Conservation (phyloP, 257 asterid species). For the Lycium barbarum region DNA sequence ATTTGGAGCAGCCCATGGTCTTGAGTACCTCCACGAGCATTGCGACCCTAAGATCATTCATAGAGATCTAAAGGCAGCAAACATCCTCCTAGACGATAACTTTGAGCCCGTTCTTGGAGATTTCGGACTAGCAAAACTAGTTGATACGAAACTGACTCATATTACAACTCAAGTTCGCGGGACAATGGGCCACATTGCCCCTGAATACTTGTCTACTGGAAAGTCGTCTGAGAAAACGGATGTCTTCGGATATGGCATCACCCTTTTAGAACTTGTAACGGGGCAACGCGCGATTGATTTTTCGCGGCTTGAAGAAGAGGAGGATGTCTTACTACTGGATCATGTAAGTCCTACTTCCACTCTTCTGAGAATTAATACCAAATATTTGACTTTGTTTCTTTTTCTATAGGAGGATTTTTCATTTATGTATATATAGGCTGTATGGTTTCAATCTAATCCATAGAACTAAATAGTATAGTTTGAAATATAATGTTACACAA, state of each 20-base stretch:
- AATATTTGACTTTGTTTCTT: too few relatives aligned
- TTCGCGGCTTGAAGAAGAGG: conserved; percentile 91
- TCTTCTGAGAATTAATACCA: not conserved
- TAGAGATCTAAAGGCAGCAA: conserved; percentile 92
- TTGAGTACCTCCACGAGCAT: conserved; percentile 92
- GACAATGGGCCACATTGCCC: conserved; percentile 98
- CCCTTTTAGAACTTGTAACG: conserved; percentile 87
- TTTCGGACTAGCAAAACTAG: conserved; percentile 82
- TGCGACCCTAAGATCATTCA: conserved; percentile 91
- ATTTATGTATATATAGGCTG: not conserved
- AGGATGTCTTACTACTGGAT: conserved; percentile 86
- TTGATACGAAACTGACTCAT: conserved; percentile 75
- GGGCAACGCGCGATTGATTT: conserved; percentile 93
- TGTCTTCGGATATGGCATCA: conserved; percentile 89
- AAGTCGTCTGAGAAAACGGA: conserved; percentile 91
- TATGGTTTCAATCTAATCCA: too few relatives aligned
- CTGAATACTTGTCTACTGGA: conserved; percentile 86
- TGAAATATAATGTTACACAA: not conserved
- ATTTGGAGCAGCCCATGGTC: conserved; percentile 87
- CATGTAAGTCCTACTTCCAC: conserved; percentile 59
- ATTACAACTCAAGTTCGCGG: conserved; percentile 94
- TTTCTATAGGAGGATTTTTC: not conserved
- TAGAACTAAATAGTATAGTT: too few relatives aligned
- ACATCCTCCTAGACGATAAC: conserved; percentile 76
- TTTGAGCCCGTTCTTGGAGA: conserved; percentile 91